These are phyloP conservation scores for Penicillium aurantiogriseum DNA, from an alignment of 2,329 filamentous ascomycete species.

Conservation along the genomic window DNA sequence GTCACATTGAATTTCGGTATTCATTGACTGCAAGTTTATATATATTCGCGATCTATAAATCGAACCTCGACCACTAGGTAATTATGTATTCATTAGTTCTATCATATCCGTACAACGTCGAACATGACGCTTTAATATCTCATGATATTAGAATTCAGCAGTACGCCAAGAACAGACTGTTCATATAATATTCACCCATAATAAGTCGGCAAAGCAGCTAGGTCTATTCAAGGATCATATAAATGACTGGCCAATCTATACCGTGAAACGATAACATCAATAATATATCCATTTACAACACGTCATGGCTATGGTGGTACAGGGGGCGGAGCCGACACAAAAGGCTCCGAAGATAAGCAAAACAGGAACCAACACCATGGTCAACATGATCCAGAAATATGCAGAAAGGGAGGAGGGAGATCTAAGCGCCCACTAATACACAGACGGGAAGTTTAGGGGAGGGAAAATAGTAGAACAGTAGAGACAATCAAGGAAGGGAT, in stretches of 20 bases:
- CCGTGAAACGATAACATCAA: neutral
- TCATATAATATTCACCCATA: neutral
- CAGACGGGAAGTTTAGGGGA: constrained; percentile 16
- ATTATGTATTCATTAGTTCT: neutral
- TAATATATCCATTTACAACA: constrained; percentile 27
- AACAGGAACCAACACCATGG: constrained; percentile 29
- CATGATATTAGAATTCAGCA: neutral
- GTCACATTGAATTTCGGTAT: neutral
- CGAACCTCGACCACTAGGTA: neutral
- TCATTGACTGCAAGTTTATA: neutral
- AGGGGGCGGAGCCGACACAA: constrained; percentile 12
- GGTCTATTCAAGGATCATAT: neutral
- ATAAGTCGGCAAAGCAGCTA: neutral
- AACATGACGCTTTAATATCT: no score
- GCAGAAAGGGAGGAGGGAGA: constrained; percentile 20
- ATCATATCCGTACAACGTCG: neutral
- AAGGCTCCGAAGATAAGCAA: constrained; percentile 19
- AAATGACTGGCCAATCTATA: neutral
- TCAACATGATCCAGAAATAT: constrained; percentile 27
- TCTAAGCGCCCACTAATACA: constrained; percentile 40
- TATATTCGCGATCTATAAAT: neutral
- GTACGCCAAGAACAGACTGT: neutral
- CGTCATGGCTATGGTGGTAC: constrained; percentile 28
- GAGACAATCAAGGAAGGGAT: constrained; percentile 20
- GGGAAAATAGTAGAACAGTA: constrained; percentile 14